Conservation (phyloP, 2,329 filamentous ascomycete genomes). For the Botryotinia convoluta region DNA sequence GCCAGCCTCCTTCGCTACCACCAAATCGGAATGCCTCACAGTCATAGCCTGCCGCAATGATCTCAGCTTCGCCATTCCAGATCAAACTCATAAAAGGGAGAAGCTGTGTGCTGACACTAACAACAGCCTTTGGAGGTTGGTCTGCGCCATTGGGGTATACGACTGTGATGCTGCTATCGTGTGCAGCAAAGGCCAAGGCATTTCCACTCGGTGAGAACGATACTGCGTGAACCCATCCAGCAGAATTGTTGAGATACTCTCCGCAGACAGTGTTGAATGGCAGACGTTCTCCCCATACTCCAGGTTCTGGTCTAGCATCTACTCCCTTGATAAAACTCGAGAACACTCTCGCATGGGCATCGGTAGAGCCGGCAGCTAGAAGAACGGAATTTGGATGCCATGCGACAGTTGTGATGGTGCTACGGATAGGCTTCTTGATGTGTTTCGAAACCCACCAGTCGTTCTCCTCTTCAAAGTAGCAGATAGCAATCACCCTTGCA, state of each 20-base stretch:
- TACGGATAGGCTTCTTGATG: conserved; percentile 97
- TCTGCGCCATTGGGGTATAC: conserved; percentile 92
- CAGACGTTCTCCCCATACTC: conserved; percentile 89
- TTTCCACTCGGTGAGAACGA: conserved; percentile 91
- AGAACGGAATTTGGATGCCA: conserved; percentile 99
- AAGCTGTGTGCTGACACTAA: conserved; percentile 85
- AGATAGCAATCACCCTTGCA: conserved; percentile 90
- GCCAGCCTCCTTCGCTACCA: conserved; percentile 78
- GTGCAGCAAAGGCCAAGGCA: conserved; percentile 88
- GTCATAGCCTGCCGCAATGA: conserved; percentile 91
- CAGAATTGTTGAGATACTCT: conserved; percentile 92
- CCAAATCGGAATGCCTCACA: conserved; percentile 87
- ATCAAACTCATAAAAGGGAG: conserved; percentile 90
- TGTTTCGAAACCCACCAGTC: conserved; percentile 99
- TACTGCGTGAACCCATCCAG: conserved; percentile 93
- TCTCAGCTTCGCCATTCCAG: conserved; percentile 89
- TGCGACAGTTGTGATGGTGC: conserved; percentile 88
- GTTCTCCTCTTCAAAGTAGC: conserved; percentile 99
- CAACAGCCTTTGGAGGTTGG: conserved; percentile 83
- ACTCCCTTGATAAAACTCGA: conserved; percentile 96
- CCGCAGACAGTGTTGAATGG: conserved; percentile 99
- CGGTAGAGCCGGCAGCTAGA: conserved; percentile 91
- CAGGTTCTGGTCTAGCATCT: conserved; percentile 79
- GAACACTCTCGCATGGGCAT: conserved; percentile 92
- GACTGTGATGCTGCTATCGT: conserved; percentile 94